phyloP scores from a whole-genome alignment of 148 eudicot genomes.

The Amaranthus palmeri region DNA sequence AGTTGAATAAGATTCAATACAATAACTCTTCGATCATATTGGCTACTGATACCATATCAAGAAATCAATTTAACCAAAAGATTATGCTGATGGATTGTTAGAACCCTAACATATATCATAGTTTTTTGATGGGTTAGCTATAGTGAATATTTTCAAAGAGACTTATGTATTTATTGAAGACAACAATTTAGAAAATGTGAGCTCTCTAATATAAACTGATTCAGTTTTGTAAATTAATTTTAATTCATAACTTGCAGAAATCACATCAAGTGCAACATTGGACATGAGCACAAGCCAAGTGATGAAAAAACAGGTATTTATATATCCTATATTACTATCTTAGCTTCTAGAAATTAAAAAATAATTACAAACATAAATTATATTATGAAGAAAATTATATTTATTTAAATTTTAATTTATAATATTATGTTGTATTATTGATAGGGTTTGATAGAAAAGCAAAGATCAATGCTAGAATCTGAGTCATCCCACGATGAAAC shows the following conservation, averaged over 20 bases:
- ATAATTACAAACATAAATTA: not conserved
- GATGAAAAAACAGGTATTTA: conserved; percentile 2
- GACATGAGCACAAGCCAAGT: not conserved
- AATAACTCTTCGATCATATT: too few relatives aligned
- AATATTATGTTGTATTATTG: not conserved
- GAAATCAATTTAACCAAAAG: too few relatives aligned
- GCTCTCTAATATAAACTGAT: not conserved
- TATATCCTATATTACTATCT: too few relatives aligned
- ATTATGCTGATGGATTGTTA: too few relatives aligned
- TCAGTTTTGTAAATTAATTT: not conserved
- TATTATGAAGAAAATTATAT: not conserved
- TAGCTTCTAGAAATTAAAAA: not conserved
- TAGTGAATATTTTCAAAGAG: too few relatives aligned
- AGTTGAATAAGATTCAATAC: too few relatives aligned
- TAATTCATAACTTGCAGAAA: not conserved
- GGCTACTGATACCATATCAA: too few relatives aligned
- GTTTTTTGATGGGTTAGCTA: too few relatives aligned
- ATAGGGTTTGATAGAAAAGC: conserved; percentile 24
- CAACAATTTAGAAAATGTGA: too few relatives aligned
- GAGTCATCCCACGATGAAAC: conserved; percentile 8
- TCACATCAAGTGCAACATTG: not conserved
- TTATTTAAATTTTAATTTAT: too few relatives aligned
- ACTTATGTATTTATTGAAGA: too few relatives aligned
- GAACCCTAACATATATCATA: too few relatives aligned
- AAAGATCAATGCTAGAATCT: conserved; percentile 34